Evolutionary conservation across 495 filamentous ascomycete species (phyloP), one percentile per base, ranked within the genome.

Genomic region (Bryoglossum gracile): DNA sequence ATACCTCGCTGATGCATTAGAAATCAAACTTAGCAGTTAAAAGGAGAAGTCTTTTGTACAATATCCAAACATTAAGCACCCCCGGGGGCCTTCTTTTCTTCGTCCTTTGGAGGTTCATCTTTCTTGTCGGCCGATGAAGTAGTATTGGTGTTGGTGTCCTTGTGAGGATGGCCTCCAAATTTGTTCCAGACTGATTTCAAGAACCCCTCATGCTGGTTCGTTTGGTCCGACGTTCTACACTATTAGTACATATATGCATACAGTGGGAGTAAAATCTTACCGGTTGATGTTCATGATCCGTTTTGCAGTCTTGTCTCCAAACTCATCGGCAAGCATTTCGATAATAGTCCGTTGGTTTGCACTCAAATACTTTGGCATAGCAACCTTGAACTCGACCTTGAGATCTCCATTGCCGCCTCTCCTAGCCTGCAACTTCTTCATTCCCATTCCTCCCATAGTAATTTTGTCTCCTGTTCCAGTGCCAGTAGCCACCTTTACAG

Each of bases 321-420:
- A 79, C 70, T 98, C 92, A 57, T 98, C 89, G 23, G 92, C 92
- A 36, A 98, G 76, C 72, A 96, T 88, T 67, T 98, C 92, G 49
- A 96, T 62, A 24, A 98, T 83, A 0, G 84, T 89, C 28, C 94
- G 77, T 69, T 97, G 91, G 65, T 92, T 95, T 17, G 78, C 70
- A 18, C 79, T 87, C 57, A 98, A 71, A 58, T 89, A 94, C 66
- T 94, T 96, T 10, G 92, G 92, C 87, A 96, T 94, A 23, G 77
- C 64, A 11, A 98, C 86, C 69, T 89, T 91, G 72, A 94, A 97
- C 64, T 97, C 94, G 6, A 98, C 88, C 57, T 78, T 82, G 23
- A 97, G 67, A 56, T 98, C 94, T 59, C 89, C 89, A 38, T 41
- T 65, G 49, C 68, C 68, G 26, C 66, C 73, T 40, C 76, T 73